phyloP scores from a whole-genome alignment of 371 early-diverging fungal species.

The Rhizopus microsporus region DNA sequence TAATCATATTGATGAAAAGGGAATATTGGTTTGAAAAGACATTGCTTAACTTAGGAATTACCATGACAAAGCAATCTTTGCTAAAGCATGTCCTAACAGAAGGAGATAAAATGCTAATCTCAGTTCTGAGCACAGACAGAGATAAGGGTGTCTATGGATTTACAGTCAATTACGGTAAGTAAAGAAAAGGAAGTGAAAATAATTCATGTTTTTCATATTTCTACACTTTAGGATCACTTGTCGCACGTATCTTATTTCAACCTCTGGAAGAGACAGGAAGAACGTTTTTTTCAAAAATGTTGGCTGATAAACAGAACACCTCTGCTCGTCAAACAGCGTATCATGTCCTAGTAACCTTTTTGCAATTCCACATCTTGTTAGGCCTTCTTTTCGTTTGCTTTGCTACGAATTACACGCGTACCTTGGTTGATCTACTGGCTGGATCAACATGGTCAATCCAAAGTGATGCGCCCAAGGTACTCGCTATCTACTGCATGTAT shows the following conservation, averaged over 20 bases:
- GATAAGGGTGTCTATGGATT: slow-evolving; percentile 86
- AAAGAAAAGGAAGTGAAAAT: neutral
- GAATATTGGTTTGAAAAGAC: slow-evolving; percentile 62
- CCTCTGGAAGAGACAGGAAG: slow-evolving; percentile 93
- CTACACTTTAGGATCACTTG: slow-evolving; percentile 70
- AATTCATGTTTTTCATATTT: neutral
- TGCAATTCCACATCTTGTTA: slow-evolving; percentile 78
- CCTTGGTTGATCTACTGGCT: slow-evolving; percentile 72
- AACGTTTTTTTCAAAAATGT: slow-evolving; percentile 74
- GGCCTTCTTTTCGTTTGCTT: slow-evolving; percentile 82
- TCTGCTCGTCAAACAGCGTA: slow-evolving; percentile 38
- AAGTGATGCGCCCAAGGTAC: slow-evolving; percentile 54
- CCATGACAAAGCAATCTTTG: slow-evolving; percentile 83
- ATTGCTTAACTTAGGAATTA: slow-evolving; percentile 63
- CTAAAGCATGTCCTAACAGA: slow-evolving; percentile 93
- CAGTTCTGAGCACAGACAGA: slow-evolving; percentile 53
- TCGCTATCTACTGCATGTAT: slow-evolving; percentile 83
- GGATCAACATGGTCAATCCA: slow-evolving; percentile 63
- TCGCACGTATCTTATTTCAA: slow-evolving; percentile 89
- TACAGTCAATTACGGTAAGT: slow-evolving; percentile 81
- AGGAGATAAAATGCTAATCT: slow-evolving; percentile 91
- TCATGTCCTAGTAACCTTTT: slow-evolving; percentile 60
- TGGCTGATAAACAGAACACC: slow-evolving; percentile 19
- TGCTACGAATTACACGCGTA: slow-evolving; percentile 81
- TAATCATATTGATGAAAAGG: neutral